Evolutionary conservation across 768 basidiomycete species (phyloP), one percentile per base, ranked within the genome.

Genomic region (Tulasnella sp.): DNA sequence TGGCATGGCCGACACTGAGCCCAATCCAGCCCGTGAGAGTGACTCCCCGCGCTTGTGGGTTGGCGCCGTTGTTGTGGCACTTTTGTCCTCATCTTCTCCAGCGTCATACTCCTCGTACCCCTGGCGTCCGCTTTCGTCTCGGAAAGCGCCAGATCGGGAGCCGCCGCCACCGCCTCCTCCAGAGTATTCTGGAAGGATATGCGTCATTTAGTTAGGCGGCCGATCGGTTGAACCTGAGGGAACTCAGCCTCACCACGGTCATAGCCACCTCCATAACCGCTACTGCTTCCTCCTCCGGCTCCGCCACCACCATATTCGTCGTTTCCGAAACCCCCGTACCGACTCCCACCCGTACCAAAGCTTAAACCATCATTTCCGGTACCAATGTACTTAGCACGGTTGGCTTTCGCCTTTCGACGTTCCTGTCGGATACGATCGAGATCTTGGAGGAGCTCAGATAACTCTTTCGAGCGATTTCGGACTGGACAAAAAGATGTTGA

Each of bases 101-200:
- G 94, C 96, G 64, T 94, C 88, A 70, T 99, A 99, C 69, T 97
- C 93, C 66, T 98, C 93, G 64, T 82, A 97, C 24, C 80, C 78
- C 57, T 75, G 73, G 15, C 80, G 73, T 1, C 80, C 70, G 7
- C 70, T 69, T 30, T 71, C 74, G 62, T 90, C 87, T 52, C 79
- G 75, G 72, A 85, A 88, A 1, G 77, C 77, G 45, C 76, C 73
- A 56, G 76, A 74, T 4, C 60, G 69, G 59, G 73, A 72, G 58
- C 74, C 73, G 49, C 73, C 69, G 21, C 29, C 41, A 27, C 43
- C 45, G 17, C 34, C 34, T 7, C 34, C 34, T 38, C 34, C 34
- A 7, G 34, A 38, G 34, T 38, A 38, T 38, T 38, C 34, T 38
- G 7, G 15, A 38, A 7, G 34, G 29, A 24, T 54, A 66, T 25